These are phyloP conservation scores for Vitis hybrid DNA, from an alignment of 177 flowering plant genomes.

Conservation along the genomic window DNA sequence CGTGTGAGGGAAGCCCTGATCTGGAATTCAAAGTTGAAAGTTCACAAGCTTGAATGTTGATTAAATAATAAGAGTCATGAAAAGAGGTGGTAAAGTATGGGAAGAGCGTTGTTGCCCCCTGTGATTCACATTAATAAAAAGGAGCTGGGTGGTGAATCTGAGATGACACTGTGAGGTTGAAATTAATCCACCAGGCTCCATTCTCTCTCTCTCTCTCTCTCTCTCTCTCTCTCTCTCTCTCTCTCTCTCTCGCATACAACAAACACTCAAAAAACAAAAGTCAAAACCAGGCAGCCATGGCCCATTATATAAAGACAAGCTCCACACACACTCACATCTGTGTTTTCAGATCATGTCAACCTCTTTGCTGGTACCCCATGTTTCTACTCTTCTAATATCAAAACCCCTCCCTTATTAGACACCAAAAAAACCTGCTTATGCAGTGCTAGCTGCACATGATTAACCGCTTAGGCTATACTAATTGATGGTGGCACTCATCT, in stretches of 20 bases:
- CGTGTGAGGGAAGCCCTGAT: too few relatives aligned
- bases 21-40: not conserved
- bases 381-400: conserved; percentile 5
- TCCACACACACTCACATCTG: not conserved
- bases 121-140: conserved; percentile 48
- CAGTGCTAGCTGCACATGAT: too few relatives aligned
- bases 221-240: conserved; percentile 19
- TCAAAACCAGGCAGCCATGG: conserved; percentile 16
- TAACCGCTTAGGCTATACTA: too few relatives aligned
- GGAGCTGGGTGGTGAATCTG: conserved; percentile 19
- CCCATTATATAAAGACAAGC: conserved; percentile 9
- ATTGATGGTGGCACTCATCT: too few relatives aligned
- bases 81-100: conserved; percentile 27
- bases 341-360: not conserved
- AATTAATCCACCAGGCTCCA: conserved; percentile 46
- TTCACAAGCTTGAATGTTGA: not conserved
- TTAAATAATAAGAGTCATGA: conserved; percentile 35
- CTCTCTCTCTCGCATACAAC: not conserved
- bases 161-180: conserved; percentile 30
- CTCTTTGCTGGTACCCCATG: conserved; percentile 6
- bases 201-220: conserved; percentile 33
- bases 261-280: not conserved
- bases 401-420: not conserved
- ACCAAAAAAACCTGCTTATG: too few relatives aligned
- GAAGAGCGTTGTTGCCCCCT: conserved; percentile 31